A percentile compares a stretch with the other conserved stretches of the same genome.
Conservation (phyloP, 83 land plant species). For the Thuja plicata region DNA sequence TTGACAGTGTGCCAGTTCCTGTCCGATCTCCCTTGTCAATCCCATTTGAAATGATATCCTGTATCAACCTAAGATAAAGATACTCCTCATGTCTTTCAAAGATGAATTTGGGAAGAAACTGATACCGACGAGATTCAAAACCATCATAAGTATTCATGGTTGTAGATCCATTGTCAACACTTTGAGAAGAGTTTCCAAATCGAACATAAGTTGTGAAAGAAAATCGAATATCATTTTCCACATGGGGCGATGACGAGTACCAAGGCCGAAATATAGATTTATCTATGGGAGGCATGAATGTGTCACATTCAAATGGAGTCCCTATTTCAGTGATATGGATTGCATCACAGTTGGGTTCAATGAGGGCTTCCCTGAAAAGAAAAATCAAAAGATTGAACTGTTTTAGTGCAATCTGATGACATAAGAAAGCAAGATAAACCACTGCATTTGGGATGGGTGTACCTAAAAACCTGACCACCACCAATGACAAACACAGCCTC, state of each 20-base stretch:
- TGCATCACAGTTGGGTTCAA: constrained; percentile 82
- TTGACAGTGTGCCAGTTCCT: constrained; percentile 92
- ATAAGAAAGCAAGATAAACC: not conserved
- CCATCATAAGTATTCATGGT: constrained; percentile 12
- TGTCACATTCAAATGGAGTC: constrained; percentile 76
- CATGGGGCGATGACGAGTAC: constrained; percentile 74
- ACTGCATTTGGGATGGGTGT: not conserved
- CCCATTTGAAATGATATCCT: constrained; percentile 83
- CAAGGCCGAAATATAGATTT: constrained; percentile 63
- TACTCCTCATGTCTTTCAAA: constrained; percentile 85
- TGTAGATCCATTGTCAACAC: constrained; percentile 1
- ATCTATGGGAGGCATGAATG: constrained; percentile 82
- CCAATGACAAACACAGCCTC: constrained; percentile 95
- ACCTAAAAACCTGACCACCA: constrained; percentile 89
- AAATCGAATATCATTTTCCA: constrained; percentile 71
- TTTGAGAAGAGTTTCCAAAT: constrained; percentile 20
- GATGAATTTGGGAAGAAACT: constrained; percentile 67
- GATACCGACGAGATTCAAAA: constrained; percentile 30
- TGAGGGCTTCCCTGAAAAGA: constrained; percentile 73
- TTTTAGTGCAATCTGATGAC: not conserved
- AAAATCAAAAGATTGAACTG: not conserved
- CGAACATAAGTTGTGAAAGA: constrained; percentile 77
- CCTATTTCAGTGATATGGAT: constrained; percentile 88
- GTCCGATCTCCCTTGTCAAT: constrained; percentile 80
- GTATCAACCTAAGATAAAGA: constrained; percentile 65